Base-by-base conservation (phyloP, 75 land plant genomes). In the Isoetes taiwanensis region DNA sequence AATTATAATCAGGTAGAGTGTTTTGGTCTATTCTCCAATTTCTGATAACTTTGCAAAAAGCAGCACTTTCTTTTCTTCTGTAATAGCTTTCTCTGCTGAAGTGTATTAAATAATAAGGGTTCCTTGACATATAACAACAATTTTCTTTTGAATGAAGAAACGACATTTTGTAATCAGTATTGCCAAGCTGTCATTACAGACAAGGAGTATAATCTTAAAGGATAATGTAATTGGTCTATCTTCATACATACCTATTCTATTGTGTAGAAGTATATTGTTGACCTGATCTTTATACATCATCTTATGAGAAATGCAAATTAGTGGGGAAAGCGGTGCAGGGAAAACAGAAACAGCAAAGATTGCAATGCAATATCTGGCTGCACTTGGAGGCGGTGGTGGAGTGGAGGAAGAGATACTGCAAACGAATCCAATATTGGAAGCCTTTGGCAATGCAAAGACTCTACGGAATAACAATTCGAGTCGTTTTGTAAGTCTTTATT, bases 291-390 rank as follows among this genome's bases (percentile, higher is more conserved):
- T n/a, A n/a, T n/a, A n/a, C n/a, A n/a, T n/a, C n/a, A n/a, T n/a
- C n/a, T n/a, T n/a, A n/a, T n/a, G n/a, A n/a, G n/a, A n/a, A n/a
- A n/a, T n/a, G n/a, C n/a, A n/a, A n/a, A n/a, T 5, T 63, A 93
- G 98, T 78, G 98, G 98, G 48, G 98, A 93, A 69, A 93, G 96
- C 72, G 98, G 98, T 48, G 83, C 98, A 58, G 98, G 98, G 14
- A 93, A 93, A 70, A 88, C 98, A 25, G 98, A 88, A 59, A 93
- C 98, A 32, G 98, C 96, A 33, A 93, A 93, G 71, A 71, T 79
- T 54, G 80, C 96, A 56, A 88, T 93, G 90, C 83, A 82, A 59
- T 88, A 88, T 43, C 57, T 93, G 53, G 84, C 96, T 67, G 74
- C 81, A 27, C 76, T 93, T 68, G 84, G 86, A 41, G 98, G 98